Evolutionary conservation across 257 asterid species (phyloP).

Genomic region (Parsonsia alboflavescens): DNA sequence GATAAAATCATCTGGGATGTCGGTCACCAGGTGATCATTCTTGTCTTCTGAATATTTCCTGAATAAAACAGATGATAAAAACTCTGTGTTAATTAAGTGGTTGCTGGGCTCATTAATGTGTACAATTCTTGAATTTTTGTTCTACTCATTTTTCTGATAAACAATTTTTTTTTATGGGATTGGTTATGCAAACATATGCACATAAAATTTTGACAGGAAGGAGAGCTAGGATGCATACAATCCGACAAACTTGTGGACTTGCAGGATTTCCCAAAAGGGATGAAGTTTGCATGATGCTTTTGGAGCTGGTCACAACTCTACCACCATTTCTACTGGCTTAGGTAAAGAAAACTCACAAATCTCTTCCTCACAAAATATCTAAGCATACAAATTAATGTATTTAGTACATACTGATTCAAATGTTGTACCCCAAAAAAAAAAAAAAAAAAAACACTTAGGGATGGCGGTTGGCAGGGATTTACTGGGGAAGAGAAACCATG

Average conservation of each 20-base stretch:
- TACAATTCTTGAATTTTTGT: too few species aligned
- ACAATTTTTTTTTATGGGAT: neutral
- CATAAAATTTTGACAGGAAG: slow-evolving; percentile 77
- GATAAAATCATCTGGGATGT: slow-evolving; percentile 84
- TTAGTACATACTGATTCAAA: neutral
- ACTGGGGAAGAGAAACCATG: slow-evolving; percentile 50
- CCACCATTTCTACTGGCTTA: slow-evolving; percentile 67
- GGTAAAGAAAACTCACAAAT: slow-evolving; percentile 20
- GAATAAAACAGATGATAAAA: too few species aligned
- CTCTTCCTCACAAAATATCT: too few species aligned
- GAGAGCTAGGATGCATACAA: slow-evolving; percentile 56
- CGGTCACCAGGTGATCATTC: slow-evolving; percentile 55
- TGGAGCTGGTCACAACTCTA: slow-evolving; percentile 78
- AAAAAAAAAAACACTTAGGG: slow-evolving; percentile 20
- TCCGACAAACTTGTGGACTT: slow-evolving; percentile 54
- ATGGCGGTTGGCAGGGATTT: slow-evolving; percentile 79
- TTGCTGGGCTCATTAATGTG: too few species aligned
- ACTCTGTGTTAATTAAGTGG: too few species aligned
- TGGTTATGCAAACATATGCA: slow-evolving; percentile 40
- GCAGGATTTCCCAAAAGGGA: slow-evolving; percentile 73
- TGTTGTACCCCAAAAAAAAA: neutral
- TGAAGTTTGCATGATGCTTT: slow-evolving; percentile 67
- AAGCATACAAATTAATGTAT: neutral
- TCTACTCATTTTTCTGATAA: neutral
- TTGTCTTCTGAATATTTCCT: neutral